Evolutionary conservation across 495 filamentous ascomycete genomes (phyloP).

Genomic region (Penicillium riverlandense): DNA sequence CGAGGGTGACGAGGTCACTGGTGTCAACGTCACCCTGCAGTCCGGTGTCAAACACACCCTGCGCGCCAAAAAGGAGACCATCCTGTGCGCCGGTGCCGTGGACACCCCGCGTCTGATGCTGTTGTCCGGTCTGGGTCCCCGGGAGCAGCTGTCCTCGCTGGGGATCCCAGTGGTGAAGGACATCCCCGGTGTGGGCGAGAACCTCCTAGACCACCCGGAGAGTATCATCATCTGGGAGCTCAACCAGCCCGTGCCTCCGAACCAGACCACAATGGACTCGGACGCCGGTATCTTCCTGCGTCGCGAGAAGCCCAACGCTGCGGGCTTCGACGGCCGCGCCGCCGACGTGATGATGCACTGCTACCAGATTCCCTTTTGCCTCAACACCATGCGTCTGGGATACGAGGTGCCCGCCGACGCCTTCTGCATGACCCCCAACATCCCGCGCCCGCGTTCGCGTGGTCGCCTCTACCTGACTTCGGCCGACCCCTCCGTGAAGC

Average conservation of each 20-base stretch:
- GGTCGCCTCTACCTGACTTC: constrained; percentile 68
- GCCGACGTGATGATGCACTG: constrained; percentile 89
- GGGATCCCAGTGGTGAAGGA: constrained; percentile 63
- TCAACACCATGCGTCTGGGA: constrained; percentile 65
- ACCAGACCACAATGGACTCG: constrained; percentile 80
- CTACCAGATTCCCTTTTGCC: constrained; percentile 79
- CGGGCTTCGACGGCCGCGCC: constrained; percentile 56
- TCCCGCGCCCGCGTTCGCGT: constrained; percentile 69
- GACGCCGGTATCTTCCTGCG: constrained; percentile 81
- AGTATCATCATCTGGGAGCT: constrained; percentile 80
- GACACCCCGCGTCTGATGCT: constrained; percentile 70
- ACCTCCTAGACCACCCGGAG: constrained; percentile 72
- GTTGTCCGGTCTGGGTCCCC: constrained; percentile 70
- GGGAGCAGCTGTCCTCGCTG: constrained; percentile 53
- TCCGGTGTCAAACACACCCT: constrained; percentile 54
- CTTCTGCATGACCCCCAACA: constrained; percentile 91
- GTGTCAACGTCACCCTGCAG: constrained; percentile 60
- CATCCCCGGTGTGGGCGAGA: constrained; percentile 72
- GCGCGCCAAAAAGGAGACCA: constrained; percentile 58
- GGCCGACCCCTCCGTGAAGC: constrained; percentile 64
- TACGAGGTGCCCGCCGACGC: constrained; percentile 68
- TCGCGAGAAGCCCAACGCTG: constrained; percentile 57
- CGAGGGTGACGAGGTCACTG: constrained; percentile 51
- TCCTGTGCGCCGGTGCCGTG: constrained; percentile 72
- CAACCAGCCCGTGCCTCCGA: constrained; percentile 62